phyloP scores from a whole-genome alignment of 2,329 filamentous ascomycete genomes.

The Clonostachys byssicola region DNA sequence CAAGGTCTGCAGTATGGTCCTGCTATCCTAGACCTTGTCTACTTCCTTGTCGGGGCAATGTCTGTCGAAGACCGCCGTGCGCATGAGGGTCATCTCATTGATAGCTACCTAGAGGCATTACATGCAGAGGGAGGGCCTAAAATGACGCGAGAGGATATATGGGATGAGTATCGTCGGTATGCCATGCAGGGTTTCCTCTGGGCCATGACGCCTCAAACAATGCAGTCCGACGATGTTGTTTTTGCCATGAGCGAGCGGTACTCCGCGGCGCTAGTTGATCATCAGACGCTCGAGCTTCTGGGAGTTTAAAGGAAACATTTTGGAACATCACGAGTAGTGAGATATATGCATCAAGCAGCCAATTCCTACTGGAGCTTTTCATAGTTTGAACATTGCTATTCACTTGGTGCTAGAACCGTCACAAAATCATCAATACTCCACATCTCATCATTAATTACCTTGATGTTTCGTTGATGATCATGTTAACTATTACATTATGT shows the following conservation, averaged over 20 bases:
- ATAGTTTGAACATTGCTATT: too few relatives aligned
- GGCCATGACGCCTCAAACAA: slow-evolving; percentile 8
- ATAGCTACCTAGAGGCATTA: slow-evolving; percentile 26
- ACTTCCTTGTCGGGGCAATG: slow-evolving; percentile 30
- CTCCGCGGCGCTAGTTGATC: slow-evolving; percentile 25
- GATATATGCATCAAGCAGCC: too few relatives aligned
- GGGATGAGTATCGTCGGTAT: slow-evolving; percentile 11
- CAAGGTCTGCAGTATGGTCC: slow-evolving; percentile 32
- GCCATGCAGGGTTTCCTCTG: background rate
- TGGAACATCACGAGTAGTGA: background rate
- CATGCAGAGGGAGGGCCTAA: slow-evolving; percentile 22
- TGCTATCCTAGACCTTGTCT: slow-evolving; percentile 35
- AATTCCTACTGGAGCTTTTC: too few relatives aligned
- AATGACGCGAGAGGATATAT: slow-evolving; percentile 16
- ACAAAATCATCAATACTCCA: too few relatives aligned
- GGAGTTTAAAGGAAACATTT: background rate
- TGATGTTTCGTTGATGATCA: too few relatives aligned
- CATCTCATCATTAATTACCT: too few relatives aligned
- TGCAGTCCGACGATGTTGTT: slow-evolving; percentile 29
- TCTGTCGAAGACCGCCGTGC: slow-evolving; percentile 29
- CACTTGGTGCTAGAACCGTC: too few relatives aligned
- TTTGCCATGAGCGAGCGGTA: slow-evolving; percentile 22
- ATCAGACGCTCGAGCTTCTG: slow-evolving; percentile 23
- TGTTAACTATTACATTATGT: too few relatives aligned
- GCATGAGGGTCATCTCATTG: slow-evolving; percentile 29